Evolutionary conservation across 2,329 filamentous ascomycete species (phyloP).

Genomic region (Fusarium pininemorale): DNA sequence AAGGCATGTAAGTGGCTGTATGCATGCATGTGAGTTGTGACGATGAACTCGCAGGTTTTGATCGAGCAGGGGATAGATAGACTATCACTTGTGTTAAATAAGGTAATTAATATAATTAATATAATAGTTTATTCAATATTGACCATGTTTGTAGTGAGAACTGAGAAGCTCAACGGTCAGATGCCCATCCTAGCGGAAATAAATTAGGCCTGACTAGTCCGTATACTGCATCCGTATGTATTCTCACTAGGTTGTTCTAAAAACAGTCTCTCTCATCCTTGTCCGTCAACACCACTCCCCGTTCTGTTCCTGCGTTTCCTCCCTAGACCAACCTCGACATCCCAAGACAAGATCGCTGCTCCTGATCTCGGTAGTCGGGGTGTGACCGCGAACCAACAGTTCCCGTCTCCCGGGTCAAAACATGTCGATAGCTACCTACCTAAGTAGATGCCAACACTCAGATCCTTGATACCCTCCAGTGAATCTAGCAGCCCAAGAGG

Average conservation of each 20-base stretch:
- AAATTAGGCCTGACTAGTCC: neutral
- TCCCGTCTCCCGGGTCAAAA: neutral
- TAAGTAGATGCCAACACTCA: neutral
- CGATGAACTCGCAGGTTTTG: constrained; percentile 19
- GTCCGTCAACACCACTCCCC: neutral
- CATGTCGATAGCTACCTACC: neutral
- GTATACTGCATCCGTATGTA: neutral
- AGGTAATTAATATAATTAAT: neutral
- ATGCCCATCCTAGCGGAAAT: neutral
- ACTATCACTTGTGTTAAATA: neutral
- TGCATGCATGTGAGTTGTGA: constrained; percentile 26
- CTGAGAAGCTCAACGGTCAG: neutral
- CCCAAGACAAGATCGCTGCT: constrained; percentile 5
- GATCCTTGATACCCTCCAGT: neutral
- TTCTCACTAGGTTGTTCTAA: constrained; percentile 10
- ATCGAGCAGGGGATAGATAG: constrained; percentile 7
- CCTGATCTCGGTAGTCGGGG: constrained; percentile 7
- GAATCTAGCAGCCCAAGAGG: neutral
- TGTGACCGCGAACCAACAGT: constrained; percentile 2
- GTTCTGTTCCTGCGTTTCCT: constrained; percentile 8
- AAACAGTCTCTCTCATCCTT: constrained; percentile 17
- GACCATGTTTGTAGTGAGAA: neutral
- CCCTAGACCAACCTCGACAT: neutral
- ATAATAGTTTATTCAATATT: neutral
- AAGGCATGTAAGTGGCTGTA: constrained; percentile 24